Percentiles rank a stretch among this genome's conserved stretches.
phyloP scores from a whole-genome alignment of 139 green algal species.

The Closterium sp. region DNA sequence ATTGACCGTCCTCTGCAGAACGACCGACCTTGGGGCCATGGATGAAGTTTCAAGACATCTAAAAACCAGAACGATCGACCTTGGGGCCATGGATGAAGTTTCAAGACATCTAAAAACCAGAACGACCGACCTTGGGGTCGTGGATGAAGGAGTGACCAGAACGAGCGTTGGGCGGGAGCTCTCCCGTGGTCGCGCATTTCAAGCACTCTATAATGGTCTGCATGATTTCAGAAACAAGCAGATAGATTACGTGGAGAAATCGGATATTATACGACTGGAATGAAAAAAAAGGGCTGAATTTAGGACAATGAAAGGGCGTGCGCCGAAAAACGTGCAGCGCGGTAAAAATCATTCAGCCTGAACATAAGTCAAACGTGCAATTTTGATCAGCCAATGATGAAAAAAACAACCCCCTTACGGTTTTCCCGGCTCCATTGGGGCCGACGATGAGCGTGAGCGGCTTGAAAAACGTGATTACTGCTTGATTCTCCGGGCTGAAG shows the following conservation, averaged over 20 bases:
- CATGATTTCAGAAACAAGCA: background rate
- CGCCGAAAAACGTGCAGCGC: no score
- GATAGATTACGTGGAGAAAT: background rate
- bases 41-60: no score
- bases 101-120: background rate
- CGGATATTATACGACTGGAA: background rate
- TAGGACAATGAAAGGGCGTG: no score
- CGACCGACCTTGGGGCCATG: no score
- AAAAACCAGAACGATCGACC: no score
- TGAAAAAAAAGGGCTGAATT: no score
- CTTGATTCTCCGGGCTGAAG: conserved; percentile 87
- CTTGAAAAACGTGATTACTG: conserved; percentile 89
- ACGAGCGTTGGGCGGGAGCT: conserved; percentile 88
- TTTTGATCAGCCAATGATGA: no score
- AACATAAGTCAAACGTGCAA: no score
- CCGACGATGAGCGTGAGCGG: conserved; percentile 97
- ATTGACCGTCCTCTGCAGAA: no score
- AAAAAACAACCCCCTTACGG: conserved; percentile 60
- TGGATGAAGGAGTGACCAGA: conserved; percentile 90
- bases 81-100: no score
- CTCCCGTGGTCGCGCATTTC: conserved; percentile 88
- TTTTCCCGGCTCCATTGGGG: conserved; percentile 95
- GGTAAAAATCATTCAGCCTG: no score
- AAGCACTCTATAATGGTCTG: conserved; percentile 99
- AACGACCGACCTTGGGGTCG: conserved; percentile 73